Percentiles rank a stretch among this genome's conserved stretches.
These are phyloP conservation scores for sunflower (Helianthus annuus) DNA, from an alignment of 129 eudicot species.

Conservation along the genomic window HanXRQr2.0-SUNRISE NC_035434.2:166303537-166304036, in stretches of 20 bases:
- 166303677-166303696: background rate
- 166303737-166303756: constrained; percentile 69
- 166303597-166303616: constrained; percentile 91
- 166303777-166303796: constrained; percentile 86
- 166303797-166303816: constrained; percentile 99
- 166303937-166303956: constrained; percentile 75
- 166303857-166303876: background rate
- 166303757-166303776: constrained; percentile 77
- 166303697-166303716: constrained; percentile 72
- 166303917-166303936: constrained; percentile 33
- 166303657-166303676: background rate
- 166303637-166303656: background rate
- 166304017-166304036: constrained; percentile 53
- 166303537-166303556: constrained; percentile 82
- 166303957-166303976: constrained; percentile 76
- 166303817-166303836: constrained; percentile 98
- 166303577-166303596: constrained; percentile 94
- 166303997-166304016: constrained; percentile 70
- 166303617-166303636: constrained; percentile 42
- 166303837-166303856: constrained; percentile 79
- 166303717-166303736: constrained; percentile 80
- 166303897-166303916: constrained; percentile 12
- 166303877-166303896: constrained; percentile 4
- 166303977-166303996: constrained; percentile 78
- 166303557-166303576: constrained; percentile 88